Evolutionary conservation across 495 filamentous ascomycete genomes (phyloP), one percentile per base, ranked within the genome.

Genomic region (Penicillium nucicola): DNA sequence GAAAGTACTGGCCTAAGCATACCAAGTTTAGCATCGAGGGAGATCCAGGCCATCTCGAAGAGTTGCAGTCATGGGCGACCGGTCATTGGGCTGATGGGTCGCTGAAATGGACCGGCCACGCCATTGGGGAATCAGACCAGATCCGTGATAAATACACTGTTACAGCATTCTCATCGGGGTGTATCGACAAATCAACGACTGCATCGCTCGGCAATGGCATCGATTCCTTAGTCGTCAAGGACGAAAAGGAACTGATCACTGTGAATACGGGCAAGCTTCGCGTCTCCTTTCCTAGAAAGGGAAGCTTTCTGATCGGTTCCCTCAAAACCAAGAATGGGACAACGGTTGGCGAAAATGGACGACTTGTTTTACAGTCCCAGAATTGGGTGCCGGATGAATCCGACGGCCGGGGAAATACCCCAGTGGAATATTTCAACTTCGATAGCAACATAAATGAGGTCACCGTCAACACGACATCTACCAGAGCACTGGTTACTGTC

Each of bases 31-130:
- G 41, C 10, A 64, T 67, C 18, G 20, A 50, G 31, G 55, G 55
- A 4, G 53, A 59, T 2, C 33, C 48, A 13, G 54, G 59, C 2
- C 32, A 53, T 28, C 36, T 7, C 2, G 20, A 38, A 58, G 17
- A 56, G 5, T 50, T 75, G 7, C 65, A 75, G 45, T 72, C 71
- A 2, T 75, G 74, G 72, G 56, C 68, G 7, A 74, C 63, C 1
- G 71, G 65, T 1, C 69, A 69, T 44, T 77, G 74, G 74, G 61
- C 65, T 8, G 74, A 77, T 52, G 70, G 65, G 22, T 70, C 71
- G 5, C 64, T 75, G 35, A 77, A 77, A 61, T 77, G 74, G 74
- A 72, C 70, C 2, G 71, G 66, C 0, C 72, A 76, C 47, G 71
- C 74, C 12, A 45, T 77, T 23, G 54, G 62, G 8, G 22, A 47